phyloP scores from a whole-genome alignment of 208 protist genomes.

The Strigomonas galati region DNA sequence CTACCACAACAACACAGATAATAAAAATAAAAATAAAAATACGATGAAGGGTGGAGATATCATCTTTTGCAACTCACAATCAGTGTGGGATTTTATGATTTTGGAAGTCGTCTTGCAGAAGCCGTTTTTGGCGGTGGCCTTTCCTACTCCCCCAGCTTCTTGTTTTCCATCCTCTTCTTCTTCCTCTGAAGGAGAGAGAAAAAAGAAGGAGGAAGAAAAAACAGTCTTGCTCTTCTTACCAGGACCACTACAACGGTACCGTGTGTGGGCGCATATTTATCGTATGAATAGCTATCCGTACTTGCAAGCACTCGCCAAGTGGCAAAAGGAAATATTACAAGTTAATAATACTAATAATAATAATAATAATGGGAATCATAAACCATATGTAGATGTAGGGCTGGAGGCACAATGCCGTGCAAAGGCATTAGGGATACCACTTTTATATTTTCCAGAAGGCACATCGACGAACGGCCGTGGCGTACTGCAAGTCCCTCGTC shows the following conservation, averaged over 20 bases:
- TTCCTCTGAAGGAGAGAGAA: neutral
- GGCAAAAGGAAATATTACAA: neutral
- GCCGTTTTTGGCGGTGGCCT: constrained; percentile 31
- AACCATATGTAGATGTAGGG: constrained; percentile 18
- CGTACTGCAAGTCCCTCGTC: constrained; percentile 32
- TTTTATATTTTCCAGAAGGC: constrained; percentile 66
- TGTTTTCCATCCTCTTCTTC: constrained; percentile 10
- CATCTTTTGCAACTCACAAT: constrained; percentile 65
- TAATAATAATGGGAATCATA: too few relatives aligned
- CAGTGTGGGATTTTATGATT: constrained; percentile 63
- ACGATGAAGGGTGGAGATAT: constrained; percentile 35
- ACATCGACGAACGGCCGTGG: constrained; percentile 76
- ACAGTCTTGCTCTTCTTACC: constrained; percentile 43
- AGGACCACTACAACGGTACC: constrained; percentile 60
- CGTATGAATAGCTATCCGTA: constrained; percentile 34
- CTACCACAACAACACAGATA: neutral
- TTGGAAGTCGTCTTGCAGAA: constrained; percentile 51
- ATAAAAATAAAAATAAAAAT: neutral
- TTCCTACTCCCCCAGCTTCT: constrained; percentile 23
- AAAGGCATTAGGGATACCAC: constrained; percentile 29
- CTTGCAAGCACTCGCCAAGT: constrained; percentile 21
- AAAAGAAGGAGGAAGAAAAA: too few relatives aligned
- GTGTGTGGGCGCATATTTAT: constrained; percentile 54
- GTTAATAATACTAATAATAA: too few relatives aligned
- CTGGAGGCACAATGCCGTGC: constrained; percentile 33